These are phyloP conservation scores for Colletotrichum acutatum DNA, from an alignment of 2,329 filamentous ascomycete genomes.

Conservation along the genomic window DNA sequence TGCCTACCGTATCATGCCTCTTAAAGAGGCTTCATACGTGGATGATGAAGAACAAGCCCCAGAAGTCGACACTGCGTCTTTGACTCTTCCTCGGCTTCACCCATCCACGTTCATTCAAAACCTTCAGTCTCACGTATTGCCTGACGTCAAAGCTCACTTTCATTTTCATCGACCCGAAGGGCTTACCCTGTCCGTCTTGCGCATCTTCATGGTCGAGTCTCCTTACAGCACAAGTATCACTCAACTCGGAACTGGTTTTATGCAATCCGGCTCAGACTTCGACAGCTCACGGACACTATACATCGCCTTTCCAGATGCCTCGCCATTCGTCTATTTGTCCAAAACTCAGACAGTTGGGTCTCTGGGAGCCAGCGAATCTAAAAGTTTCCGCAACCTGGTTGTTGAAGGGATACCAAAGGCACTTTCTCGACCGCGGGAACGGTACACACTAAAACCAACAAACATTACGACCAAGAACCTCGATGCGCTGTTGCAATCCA, in stretches of 20 bases:
- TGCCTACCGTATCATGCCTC: conserved; percentile 67
- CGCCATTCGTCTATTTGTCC: conserved; percentile 78
- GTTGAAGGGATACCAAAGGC: conserved; percentile 86
- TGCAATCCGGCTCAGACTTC: conserved; percentile 53
- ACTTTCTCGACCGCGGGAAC: conserved; percentile 77
- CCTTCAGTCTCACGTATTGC: conserved; percentile 78
- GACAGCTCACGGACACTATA: conserved; percentile 79
- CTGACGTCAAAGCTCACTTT: conserved; percentile 86
- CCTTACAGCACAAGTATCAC: conserved; percentile 73
- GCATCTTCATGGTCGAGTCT: conserved; percentile 82
- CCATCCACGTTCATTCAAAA: conserved; percentile 82
- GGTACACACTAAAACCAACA: conserved; percentile 76
- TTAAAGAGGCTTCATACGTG: conserved; percentile 53
- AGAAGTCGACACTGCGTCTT: conserved; percentile 55
- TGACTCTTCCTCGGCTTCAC: conserved; percentile 77
- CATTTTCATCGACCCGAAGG: conserved; percentile 78
- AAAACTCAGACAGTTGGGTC: conserved; percentile 58
- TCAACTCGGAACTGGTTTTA: conserved; percentile 46
- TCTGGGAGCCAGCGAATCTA: conserved; percentile 61
- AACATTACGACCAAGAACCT: conserved; percentile 78
- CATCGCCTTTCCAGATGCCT: conserved; percentile 83
- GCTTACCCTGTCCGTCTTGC: conserved; percentile 78
- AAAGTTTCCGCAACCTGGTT: conserved; percentile 76
- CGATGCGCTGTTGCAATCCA: conserved; percentile 73
- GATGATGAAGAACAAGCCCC: conserved; percentile 49